Evolutionary conservation across 2,329 filamentous ascomycete species (phyloP).

Genomic region (Chaetothyriales sp.): DNA sequence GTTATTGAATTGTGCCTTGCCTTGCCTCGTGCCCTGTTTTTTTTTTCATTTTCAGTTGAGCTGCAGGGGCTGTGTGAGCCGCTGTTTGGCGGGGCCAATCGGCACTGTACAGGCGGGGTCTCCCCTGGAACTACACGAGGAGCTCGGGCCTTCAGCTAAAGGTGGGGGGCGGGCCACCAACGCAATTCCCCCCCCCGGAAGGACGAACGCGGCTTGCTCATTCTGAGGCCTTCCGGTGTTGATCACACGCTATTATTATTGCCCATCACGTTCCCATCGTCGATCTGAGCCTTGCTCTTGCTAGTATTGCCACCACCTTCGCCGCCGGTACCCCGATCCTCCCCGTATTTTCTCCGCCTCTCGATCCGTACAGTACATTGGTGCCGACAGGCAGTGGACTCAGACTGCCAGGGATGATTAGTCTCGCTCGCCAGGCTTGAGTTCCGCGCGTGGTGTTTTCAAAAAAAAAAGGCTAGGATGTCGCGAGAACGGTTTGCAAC

Average conservation of each 20-base stretch:
- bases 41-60: background rate
- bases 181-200: too few species aligned
- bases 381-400: background rate
- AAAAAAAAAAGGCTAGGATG: constrained; percentile 19
- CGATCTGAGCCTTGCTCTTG: constrained; percentile 2
- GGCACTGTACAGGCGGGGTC: background rate
- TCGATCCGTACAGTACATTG: background rate
- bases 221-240: too few species aligned
- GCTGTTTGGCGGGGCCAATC: background rate
- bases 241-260: too few species aligned
- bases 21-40: too few species aligned
- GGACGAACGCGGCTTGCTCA: too few species aligned
- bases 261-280: too few species aligned
- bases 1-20: too few species aligned
- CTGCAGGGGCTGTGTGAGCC: background rate
- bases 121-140: background rate
- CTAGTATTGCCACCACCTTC: background rate
- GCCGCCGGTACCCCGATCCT: constrained; percentile 1
- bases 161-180: background rate
- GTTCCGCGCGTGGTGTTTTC: background rate
- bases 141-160: background rate
- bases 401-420: background rate
- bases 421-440: background rate
- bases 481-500: constrained; percentile 34
- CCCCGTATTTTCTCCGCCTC: constrained; percentile 3